Evolutionary conservation across 495 filamentous ascomycete genomes (phyloP), one percentile per base, ranked within the genome.

Genomic region (Talaromyces liani): DNA sequence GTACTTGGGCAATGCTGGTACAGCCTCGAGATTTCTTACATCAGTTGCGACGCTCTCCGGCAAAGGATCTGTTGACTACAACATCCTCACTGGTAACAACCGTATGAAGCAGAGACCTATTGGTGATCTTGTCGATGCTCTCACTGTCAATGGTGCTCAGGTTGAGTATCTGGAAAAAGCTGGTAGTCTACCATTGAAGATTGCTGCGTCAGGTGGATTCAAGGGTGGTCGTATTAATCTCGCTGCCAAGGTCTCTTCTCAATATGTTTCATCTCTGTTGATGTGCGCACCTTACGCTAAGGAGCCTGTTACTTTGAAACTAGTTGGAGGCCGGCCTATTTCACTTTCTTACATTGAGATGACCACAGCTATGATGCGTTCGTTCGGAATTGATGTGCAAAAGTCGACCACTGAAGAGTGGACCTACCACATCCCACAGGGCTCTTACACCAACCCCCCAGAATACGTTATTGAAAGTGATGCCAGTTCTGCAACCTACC

Each of bases 241-340:
- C 61, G 91, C 92, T 53, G 94, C 94, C 2, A 98, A 92, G 58
- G 87, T 97, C 36, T 97, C 93, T 5, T 97, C 93, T 8, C 94
- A 99, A 77, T 99, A 97, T 66, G 94, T 99, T 34, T 97, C 93
- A 1, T 96, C 92, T 5, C 81, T 99, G 57, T 80, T 99, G 29
- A 96, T 99, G 93, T 95, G 91, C 65, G 95, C 95, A 6, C 94
- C 94, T 2, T 97, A 97, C 67, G 94, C 94, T 58, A 95, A 93
- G 74, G 86, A 93, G 67, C 91, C 94, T 2, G 92, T 98, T 29
- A 97, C 91, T 6, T 78, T 99, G 65, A 88, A 87, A 8, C 79
- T 99, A 54, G 88, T 97, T 47, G 93, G 93, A 47, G 94, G 92
- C 61, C 96, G 95, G 77, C 93, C 93, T 3, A 97, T 98, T 65